Base-by-base conservation (phyloP, 1,284 basidiomycete genomes). In the Phlebopus sp. region DNA sequence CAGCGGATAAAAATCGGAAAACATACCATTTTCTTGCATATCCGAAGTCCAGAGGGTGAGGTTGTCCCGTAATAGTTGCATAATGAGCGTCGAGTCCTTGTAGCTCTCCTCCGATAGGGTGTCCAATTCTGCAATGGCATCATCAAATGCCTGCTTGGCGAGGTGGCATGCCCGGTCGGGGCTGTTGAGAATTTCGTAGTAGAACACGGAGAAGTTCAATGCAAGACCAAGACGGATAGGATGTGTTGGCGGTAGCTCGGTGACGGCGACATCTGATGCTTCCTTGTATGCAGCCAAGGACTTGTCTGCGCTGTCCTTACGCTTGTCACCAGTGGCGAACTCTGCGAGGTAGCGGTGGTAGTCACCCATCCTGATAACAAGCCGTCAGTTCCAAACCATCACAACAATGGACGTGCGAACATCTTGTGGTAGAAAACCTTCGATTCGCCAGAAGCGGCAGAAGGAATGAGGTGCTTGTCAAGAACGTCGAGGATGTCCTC, bases 371-470 rank as follows among this genome's bases (percentile, higher is more conserved):
- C 94, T 97, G 60, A 41, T 37, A 52, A 30, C 2, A 44, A 2
- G 45, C 5, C 37, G 34, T 54, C 5, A 65, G 25, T 36, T 14
- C 5, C 32, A 18, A 2, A 3, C 19, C n/a, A 34, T 41, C 1
- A 21, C 18, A 21, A 18, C 5, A 44, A 17, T 35, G 44, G 37
- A 21, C 21, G 37, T 5, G 70, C 90, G 57, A 65, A 96, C 95
- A 99, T 98, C 90, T 99, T 99, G 86, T 98, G 96, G 83, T 99
- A 99, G 84, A 99, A 99, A 57, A 99, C 96, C 82, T 98, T 98
- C 58, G 91, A 95, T 78, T 99, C 97, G 69, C 97, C 96, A 54
- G 93, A 90, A 54, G 93, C 94, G 49, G 96, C 97, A 30, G 93
- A 96, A 56, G 97, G 96, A 66, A 99, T 98, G 62, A 99, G 89